Evolutionary conservation across 2,329 filamentous ascomycete species (phyloP).

Genomic region (Apiospora malaysiana): DNA sequence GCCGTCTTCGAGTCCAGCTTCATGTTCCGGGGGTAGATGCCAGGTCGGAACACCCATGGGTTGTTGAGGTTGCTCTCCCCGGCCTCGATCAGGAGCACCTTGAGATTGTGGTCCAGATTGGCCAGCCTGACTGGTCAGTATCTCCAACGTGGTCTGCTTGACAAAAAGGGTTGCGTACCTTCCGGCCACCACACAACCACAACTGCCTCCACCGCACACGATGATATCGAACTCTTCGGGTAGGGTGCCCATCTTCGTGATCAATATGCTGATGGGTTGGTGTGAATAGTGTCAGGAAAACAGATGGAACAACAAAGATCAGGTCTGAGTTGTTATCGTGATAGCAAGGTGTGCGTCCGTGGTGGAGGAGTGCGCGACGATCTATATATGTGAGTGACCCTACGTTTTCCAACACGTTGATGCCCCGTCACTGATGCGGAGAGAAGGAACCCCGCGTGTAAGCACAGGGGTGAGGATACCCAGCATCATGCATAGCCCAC

Average conservation of each 20-base stretch:
- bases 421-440: background rate
- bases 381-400: background rate
- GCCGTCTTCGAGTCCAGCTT: slow-evolving; percentile 81
- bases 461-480: background rate
- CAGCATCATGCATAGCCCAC: slow-evolving; percentile 7
- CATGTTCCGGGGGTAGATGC: slow-evolving; percentile 77
- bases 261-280: background rate
- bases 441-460: background rate
- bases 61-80: slow-evolving; percentile 68
- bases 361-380: background rate
- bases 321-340: background rate
- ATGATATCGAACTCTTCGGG: slow-evolving; percentile 84
- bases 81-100: slow-evolving; percentile 58
- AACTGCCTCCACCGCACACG: slow-evolving; percentile 76
- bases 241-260: slow-evolving; percentile 46
- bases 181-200: slow-evolving; percentile 63
- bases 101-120: slow-evolving; percentile 74
- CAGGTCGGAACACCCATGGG: slow-evolving; percentile 77
- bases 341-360: too few species aligned
- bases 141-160: background rate
- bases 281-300: too few species aligned
- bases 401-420: background rate
- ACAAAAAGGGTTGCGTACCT: slow-evolving; percentile 46
- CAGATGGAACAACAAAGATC: slow-evolving; percentile 3
- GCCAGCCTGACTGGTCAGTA: slow-evolving; percentile 58